These are phyloP conservation scores for Vachellia collinsii DNA, from an alignment of 306 rosid genomes.

Conservation along the genomic window DNA sequence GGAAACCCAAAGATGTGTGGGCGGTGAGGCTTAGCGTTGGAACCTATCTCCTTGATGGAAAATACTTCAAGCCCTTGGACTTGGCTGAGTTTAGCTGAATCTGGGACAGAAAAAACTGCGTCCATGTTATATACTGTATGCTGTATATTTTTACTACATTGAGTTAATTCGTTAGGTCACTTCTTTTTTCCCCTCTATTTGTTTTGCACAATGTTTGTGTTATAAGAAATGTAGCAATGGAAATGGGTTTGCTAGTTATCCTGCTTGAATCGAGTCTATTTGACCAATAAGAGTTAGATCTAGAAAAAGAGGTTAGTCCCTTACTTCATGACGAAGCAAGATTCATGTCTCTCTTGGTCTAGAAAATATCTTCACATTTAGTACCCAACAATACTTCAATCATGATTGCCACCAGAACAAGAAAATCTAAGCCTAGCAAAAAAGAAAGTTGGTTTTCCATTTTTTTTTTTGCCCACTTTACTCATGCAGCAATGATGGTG, in stretches of 20 bases:
- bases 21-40: slow-evolving; percentile 76
- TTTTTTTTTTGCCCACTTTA: neutral
- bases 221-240: neutral
- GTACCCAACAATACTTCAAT: too few relatives aligned
- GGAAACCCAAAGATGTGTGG: slow-evolving; percentile 92
- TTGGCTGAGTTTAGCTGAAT: slow-evolving; percentile 49
- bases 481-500: neutral
- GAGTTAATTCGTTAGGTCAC: neutral
- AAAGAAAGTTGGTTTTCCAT: too few relatives aligned
- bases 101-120: neutral
- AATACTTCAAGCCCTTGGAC: slow-evolving; percentile 79
- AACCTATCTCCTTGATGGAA: slow-evolving; percentile 82
- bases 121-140: neutral
- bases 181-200: neutral
- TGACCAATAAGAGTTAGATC: too few relatives aligned
- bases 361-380: too few relatives aligned
- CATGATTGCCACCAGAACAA: too few relatives aligned
- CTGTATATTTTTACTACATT: neutral
- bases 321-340: too few relatives aligned
- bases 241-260: neutral
- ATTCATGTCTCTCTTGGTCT: too few relatives aligned
- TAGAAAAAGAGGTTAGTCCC: too few relatives aligned
- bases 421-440: too few relatives aligned
- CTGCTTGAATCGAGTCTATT: neutral
- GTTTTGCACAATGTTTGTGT: neutral